phyloP scores from a whole-genome alignment of 495 filamentous ascomycete species.

The Penicillium pulvis region DNA sequence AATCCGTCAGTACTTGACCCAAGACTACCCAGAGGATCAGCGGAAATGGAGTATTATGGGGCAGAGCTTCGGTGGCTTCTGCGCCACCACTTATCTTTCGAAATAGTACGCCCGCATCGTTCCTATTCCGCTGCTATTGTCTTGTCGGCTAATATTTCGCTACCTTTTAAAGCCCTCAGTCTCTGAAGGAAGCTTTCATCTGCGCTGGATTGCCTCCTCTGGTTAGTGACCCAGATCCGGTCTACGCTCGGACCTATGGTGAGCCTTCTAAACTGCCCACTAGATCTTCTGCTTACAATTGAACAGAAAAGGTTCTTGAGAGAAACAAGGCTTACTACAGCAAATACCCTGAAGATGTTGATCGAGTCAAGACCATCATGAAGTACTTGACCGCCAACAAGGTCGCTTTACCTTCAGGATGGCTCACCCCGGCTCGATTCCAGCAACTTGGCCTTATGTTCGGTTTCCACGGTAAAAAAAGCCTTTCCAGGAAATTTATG shows the following conservation, averaged over 20 bases:
- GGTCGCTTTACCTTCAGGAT: slow-evolving; percentile 63
- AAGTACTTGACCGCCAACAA: slow-evolving; percentile 60
- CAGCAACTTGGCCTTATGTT: slow-evolving; percentile 75
- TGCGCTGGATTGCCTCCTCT: slow-evolving; percentile 82
- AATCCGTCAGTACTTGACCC: slow-evolving; percentile 70
- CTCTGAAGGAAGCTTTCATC: slow-evolving; percentile 78
- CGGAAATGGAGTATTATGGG: slow-evolving; percentile 84
- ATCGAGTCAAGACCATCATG: slow-evolving; percentile 66
- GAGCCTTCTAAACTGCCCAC: slow-evolving; percentile 4
- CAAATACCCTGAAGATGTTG: slow-evolving; percentile 85
- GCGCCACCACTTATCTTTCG: slow-evolving; percentile 76
- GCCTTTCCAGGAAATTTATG: neutral
- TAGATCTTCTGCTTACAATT: slow-evolving; percentile 9
- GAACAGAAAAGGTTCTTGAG: slow-evolving; percentile 57
- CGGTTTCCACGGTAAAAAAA: slow-evolving; percentile 66
- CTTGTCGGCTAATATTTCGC: slow-evolving; percentile 5
- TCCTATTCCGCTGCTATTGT: neutral
- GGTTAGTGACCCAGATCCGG: slow-evolving; percentile 66
- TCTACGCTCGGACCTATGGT: slow-evolving; percentile 73
- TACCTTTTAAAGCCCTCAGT: slow-evolving; percentile 57
- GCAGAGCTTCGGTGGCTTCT: slow-evolving; percentile 93
- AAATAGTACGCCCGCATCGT: slow-evolving; percentile 54
- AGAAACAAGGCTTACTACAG: slow-evolving; percentile 76
- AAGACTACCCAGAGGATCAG: slow-evolving; percentile 66
- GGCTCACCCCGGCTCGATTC: slow-evolving; percentile 68